Base-by-base conservation (phyloP, 768 basidiomycete genomes). In the Lentinula edodes region DNA sequence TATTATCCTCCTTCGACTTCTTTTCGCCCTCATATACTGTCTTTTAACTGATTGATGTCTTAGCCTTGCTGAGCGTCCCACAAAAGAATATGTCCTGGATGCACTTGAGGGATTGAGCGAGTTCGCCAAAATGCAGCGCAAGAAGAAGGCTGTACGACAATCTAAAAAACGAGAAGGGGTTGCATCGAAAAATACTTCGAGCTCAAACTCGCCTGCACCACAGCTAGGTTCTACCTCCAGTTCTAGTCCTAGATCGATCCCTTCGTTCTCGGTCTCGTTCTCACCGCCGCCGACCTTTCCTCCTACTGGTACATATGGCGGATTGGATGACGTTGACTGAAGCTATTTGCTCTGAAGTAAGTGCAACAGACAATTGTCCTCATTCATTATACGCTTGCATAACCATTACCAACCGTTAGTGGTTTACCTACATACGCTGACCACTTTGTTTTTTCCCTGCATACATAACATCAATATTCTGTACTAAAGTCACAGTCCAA, bases 1-100 rank as follows among this genome's bases (percentile, higher is more conserved):
- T 12, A 2, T 38, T 6, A 20, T 41, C 28, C 28, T 34, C 54
- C 46, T 43, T 48, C 39, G 35, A 15, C 12, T 38, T 16, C 15
- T 51, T 46, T 58, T 15, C 55, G 15, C 28, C 56, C 42, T 43
- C 50, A 51, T 55, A 28, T 10, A 4, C 8, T 55, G 45, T 15
- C 46, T 18, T 12, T 6, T 20, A 28, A 52, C 50, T 36, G 13
- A 12, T n/a, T 18, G 16, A 43, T 46, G 23, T 52, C 56, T 13
- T 66, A 88, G 87, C 48, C 61, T 89, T 1, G 68, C 72, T 5
- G 84, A 88, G 43, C 78, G 82, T 34, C 81, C 82, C 1, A 82
- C 78, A 59, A 89, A 84, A 64, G 67, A 66, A 9, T 74, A 84
- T 62, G 72, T 88, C 32, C 66, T 72, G 7, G 85, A 86, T 5